A percentile compares a stretch with the other conserved stretches of the same genome.
phyloP scores from a whole-genome alignment of 805 yeast genomes.

The Kockiozyma suomiensis region DNA sequence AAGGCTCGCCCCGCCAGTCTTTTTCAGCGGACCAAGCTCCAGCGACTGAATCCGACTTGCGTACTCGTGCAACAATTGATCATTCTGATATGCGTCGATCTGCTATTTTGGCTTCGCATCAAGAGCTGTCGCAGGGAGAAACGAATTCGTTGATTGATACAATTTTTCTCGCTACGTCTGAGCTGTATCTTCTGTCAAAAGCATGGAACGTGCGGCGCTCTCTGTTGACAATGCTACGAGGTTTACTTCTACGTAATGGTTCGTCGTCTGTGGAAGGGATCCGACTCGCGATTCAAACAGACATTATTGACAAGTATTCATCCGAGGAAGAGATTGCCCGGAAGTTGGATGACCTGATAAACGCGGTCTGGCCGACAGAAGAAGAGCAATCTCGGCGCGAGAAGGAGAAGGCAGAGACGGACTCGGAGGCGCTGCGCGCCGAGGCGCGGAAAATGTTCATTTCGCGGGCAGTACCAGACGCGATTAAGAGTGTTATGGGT shows the following conservation, averaged over 20 bases:
- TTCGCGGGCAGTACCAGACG: slow-evolving; percentile 34
- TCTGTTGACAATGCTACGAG: slow-evolving; percentile 34
- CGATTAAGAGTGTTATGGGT: slow-evolving; percentile 35
- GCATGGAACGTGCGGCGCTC: slow-evolving; percentile 37
- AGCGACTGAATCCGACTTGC: neutral
- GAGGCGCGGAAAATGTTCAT: slow-evolving; percentile 34
- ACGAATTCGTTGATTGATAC: slow-evolving; percentile 33
- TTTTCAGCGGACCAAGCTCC: neutral
- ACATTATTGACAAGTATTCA: slow-evolving; percentile 29
- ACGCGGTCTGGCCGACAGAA: slow-evolving; percentile 25
- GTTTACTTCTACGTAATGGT: slow-evolving; percentile 33
- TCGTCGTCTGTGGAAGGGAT: slow-evolving; percentile 34
- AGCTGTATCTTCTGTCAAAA: slow-evolving; percentile 33
- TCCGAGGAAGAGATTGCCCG: slow-evolving; percentile 33
- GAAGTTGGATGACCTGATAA: slow-evolving; percentile 24
- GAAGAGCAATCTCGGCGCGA: slow-evolving; percentile 8
- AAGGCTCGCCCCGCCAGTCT: neutral
- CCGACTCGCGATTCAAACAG: slow-evolving; percentile 32
- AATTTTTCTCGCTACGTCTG: slow-evolving; percentile 32
- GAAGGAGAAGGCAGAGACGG: slow-evolving; percentile 12
- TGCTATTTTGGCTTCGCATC: slow-evolving; percentile 10
- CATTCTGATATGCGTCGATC: slow-evolving; percentile 13
- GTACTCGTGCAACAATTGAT: neutral
- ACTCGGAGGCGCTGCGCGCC: slow-evolving; percentile 26
- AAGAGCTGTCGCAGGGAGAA: slow-evolving; percentile 24